Evolutionary conservation across 345 rosid species (phyloP), one percentile per base, ranked within the genome.

Genomic region (Boechera retrofracta): DNA sequence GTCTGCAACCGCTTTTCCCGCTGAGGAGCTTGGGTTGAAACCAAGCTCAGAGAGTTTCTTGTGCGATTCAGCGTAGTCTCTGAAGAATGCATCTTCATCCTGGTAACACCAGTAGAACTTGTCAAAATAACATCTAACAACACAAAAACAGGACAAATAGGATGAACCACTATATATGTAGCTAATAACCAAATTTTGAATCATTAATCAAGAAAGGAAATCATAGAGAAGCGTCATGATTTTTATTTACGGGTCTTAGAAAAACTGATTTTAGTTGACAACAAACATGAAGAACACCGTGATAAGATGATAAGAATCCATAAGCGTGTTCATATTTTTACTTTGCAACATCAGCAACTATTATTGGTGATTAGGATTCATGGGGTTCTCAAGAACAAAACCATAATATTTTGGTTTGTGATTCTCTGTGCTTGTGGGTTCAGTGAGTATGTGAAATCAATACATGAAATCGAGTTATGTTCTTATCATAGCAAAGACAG

Each of bases 31-130:
- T 4, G 87, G 89, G 53, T 72, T 69, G 73, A 92, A 94, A 42
- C 98, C 95, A 18, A 92, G 90, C 75, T 92, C 99, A 0, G 97
- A 94, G 55, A 94, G 97, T 80, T 86, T 95, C 89, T 92, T 92
- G 72, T 92, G 97, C 0, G 99, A 86, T 29, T 60, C 82, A 0
- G 88, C 92, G 33, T 90, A 95, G 62, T 90, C 97, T 77, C 73
- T 85, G 53, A 90, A 92, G 86, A 94, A 89, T 56, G 86, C 87
- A 32, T 89, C 97, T 81, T 92, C 98, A 55, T 92, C 98, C 98
- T 94, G 86, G 21, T 78, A 83, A 24, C 10, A 41, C 53, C 60
- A 2, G n/a, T 0, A 16, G 11, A 58, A 18, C 44, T 61, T 39
- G 44, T 36, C 32, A 68, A 8, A 72, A 38, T 11, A 56, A 33